Evolutionary conservation across 768 basidiomycete species (phyloP).

Genomic region (Leccinum uliginosum): DNA sequence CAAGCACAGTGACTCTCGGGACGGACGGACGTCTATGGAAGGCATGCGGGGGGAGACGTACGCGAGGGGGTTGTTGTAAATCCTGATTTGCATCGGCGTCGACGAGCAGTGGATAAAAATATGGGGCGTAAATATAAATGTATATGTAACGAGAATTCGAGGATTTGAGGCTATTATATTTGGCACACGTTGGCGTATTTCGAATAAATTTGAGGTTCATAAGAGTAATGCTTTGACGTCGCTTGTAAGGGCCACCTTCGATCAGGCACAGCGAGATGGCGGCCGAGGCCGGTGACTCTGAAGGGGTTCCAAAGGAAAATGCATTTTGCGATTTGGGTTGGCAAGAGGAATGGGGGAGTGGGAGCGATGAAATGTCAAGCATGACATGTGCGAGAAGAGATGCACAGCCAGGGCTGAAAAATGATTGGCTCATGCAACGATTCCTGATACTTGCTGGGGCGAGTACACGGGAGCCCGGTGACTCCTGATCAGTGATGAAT

Average conservation of each 20-base stretch:
- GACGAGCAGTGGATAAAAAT: slow-evolving; percentile 21
- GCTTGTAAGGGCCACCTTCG: slow-evolving; percentile 17
- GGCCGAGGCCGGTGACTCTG: background rate
- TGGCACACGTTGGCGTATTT: slow-evolving; percentile 12
- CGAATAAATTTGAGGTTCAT: slow-evolving; percentile 24
- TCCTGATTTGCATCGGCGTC: background rate
- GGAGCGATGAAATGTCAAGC: background rate
- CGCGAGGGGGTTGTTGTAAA: background rate
- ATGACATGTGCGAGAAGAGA: slow-evolving; percentile 1
- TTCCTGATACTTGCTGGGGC: slow-evolving; percentile 10
- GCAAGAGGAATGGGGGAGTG: background rate
- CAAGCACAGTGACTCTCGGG: background rate
- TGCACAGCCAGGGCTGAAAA: background rate
- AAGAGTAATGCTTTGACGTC: slow-evolving; percentile 22
- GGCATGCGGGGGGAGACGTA: background rate
- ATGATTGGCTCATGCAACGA: background rate
- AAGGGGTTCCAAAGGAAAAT: slow-evolving; percentile 2
- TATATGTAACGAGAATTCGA: background rate
- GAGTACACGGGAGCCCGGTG: slow-evolving; percentile 17
- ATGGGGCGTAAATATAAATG: slow-evolving; percentile 20
- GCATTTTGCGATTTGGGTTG: background rate
- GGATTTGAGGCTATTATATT: slow-evolving; percentile 30
- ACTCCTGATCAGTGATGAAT: slow-evolving; percentile 7
- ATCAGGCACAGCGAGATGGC: slow-evolving; percentile 24
- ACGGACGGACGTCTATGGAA: background rate